Percentiles rank a stretch among this genome's conserved stretches.
Evolutionary conservation across 1,139 yeast genomes (phyloP).

Genomic region (Pneumocystis carinii): DNA sequence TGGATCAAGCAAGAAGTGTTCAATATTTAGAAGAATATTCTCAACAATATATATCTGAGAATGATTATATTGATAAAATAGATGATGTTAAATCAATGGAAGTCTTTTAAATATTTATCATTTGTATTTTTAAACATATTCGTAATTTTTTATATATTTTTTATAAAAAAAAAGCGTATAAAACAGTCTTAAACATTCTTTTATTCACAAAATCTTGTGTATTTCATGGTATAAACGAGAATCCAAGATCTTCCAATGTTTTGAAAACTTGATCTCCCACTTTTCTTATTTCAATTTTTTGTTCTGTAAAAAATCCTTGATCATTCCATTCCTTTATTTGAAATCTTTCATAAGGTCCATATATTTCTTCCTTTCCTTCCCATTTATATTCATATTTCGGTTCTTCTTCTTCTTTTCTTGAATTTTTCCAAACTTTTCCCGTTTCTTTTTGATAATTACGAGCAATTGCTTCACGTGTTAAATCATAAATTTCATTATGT

Average conservation of each 20-base stretch:
- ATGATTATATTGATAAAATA: slow-evolving; percentile 23
- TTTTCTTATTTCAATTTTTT: not conserved
- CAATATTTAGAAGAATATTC: slow-evolving; percentile 57
- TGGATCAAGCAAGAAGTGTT: slow-evolving; percentile 80
- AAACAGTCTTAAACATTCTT: not conserved
- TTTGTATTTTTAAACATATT: too few relatives aligned
- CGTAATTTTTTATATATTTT: too few relatives aligned
- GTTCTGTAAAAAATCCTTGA: slow-evolving; percentile 31
- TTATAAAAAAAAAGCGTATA: too few relatives aligned
- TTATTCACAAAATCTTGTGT: not conserved
- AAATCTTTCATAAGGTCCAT: slow-evolving; percentile 45
- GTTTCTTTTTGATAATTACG: slow-evolving; percentile 37
- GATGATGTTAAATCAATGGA: not conserved
- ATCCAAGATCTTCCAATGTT: not conserved
- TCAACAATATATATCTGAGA: slow-evolving; percentile 55
- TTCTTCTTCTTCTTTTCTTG: slow-evolving; percentile 20
- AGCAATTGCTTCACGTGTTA: slow-evolving; percentile 45
- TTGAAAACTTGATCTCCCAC: not conserved
- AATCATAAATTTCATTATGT: slow-evolving; percentile 36
- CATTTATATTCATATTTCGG: slow-evolving; percentile 50
- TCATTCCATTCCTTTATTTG: slow-evolving; percentile 51
- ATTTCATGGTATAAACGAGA: not conserved
- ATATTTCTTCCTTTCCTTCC: slow-evolving; percentile 34
- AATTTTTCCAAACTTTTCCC: slow-evolving; percentile 28
- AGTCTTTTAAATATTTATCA: not conserved